These are phyloP conservation scores for Stentor coeruleus DNA, from an alignment of 73 alveolate genomes.

Conservation along the genomic window DNA sequence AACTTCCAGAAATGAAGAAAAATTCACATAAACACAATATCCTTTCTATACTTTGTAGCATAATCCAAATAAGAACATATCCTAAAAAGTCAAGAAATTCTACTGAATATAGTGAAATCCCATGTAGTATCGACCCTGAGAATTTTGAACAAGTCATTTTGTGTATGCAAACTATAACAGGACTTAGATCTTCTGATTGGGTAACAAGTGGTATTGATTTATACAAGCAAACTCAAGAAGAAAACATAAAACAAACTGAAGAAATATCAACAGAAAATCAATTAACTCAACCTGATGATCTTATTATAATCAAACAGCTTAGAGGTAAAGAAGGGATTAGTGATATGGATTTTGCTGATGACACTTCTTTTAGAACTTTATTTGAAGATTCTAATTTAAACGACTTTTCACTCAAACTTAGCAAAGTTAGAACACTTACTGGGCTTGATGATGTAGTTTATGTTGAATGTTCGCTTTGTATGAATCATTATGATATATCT, in stretches of 20 bases:
- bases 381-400: constrained; percentile 33
- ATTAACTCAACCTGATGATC: constrained; percentile 50
- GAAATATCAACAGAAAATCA: not conserved
- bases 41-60: constrained; percentile 3
- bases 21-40: not conserved
- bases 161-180: not conserved
- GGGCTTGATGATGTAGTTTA: constrained; percentile 93
- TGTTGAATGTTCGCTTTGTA: constrained; percentile 83
- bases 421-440: constrained; percentile 59
- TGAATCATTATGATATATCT: constrained; percentile 80
- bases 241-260: not conserved
- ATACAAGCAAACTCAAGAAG: not conserved
- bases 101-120: constrained; percentile 11
- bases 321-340: constrained; percentile 57
- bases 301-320: constrained; percentile 59
- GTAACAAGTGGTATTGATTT: not conserved
- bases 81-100: not conserved
- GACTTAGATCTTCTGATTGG: not conserved
- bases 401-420: constrained; percentile 39
- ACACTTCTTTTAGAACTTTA: constrained; percentile 31
- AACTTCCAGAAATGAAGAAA: constrained; percentile 29
- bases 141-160: not conserved
- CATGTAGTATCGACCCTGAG: constrained; percentile 10
- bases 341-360: constrained; percentile 70
- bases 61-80: not conserved